These are phyloP conservation scores for Onygenales sp. DNA, from an alignment of 2,329 filamentous ascomycete species.

Conservation along the genomic window DNA sequence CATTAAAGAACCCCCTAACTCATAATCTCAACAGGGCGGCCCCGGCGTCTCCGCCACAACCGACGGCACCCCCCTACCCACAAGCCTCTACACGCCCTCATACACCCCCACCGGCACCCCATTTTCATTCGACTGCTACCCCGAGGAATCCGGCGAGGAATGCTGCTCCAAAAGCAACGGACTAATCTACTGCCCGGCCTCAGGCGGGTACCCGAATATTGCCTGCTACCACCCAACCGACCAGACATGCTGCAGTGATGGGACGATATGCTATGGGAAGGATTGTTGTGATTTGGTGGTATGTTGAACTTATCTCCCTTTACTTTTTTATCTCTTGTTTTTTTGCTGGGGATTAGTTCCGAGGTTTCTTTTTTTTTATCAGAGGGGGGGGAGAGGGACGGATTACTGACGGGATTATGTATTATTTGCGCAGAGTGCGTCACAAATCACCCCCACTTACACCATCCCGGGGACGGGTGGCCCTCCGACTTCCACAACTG, in stretches of 20 bases:
- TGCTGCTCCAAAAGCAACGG: conserved; percentile 1
- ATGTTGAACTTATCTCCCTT: not conserved
- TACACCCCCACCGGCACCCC: not conserved
- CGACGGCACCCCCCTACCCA: not conserved
- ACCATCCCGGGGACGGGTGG: not conserved
- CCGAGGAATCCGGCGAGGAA: conserved; percentile 1
- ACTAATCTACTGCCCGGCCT: conserved; percentile 1
- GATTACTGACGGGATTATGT: not conserved
- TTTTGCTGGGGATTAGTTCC: not conserved
- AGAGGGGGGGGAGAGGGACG: not conserved
- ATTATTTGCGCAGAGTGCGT: not conserved
- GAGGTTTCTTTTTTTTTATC: not conserved
- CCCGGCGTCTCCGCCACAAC: conserved; percentile 3
- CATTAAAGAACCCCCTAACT: not conserved
- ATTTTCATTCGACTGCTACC: not conserved
- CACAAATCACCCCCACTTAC: not conserved
- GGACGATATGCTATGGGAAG: conserved; percentile 3
- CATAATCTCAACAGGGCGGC: not conserved
- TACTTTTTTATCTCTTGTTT: not conserved
- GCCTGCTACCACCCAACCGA: conserved; percentile 2
- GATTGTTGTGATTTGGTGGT: conserved; percentile 5
- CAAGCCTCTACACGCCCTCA: not conserved
- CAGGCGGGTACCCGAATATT: conserved; percentile 1
- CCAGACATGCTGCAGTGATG: conserved; percentile 4
- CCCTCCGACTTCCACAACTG: not conserved